Percentiles rank a stretch among this genome's conserved stretches.
phyloP scores from a whole-genome alignment of 139 green algal genomes.

The Yamagishiella unicocca region DNA sequence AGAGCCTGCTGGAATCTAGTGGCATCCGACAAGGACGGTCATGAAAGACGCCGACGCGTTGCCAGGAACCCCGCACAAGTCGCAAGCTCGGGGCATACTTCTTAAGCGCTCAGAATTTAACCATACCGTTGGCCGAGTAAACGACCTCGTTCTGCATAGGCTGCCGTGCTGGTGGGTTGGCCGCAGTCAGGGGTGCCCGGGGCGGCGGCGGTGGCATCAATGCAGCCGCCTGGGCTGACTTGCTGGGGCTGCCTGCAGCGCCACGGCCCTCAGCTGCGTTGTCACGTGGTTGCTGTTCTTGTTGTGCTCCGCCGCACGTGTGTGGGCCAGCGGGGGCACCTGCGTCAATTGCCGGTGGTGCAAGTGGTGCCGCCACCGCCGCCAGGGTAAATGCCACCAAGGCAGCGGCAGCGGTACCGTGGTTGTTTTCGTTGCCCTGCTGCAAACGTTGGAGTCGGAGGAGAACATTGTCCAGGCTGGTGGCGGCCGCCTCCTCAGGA shows the following conservation, averaged over 20 bases:
- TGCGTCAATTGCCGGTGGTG: background rate
- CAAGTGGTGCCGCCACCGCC: background rate
- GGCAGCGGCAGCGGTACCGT: background rate
- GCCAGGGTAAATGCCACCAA: background rate
- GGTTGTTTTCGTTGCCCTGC: background rate
- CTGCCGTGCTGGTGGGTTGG: background rate
- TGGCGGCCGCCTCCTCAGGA: background rate
- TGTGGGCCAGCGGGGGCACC: background rate
- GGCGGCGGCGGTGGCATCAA: constrained; percentile 20
- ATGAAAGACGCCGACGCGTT: too few relatives aligned
- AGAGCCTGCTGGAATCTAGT: too few relatives aligned
- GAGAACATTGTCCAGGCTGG: background rate
- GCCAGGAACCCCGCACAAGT: too few relatives aligned
- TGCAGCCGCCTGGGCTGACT: background rate
- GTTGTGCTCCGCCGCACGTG: background rate
- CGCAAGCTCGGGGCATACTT: too few relatives aligned
- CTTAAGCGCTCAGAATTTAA: background rate
- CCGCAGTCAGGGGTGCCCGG: background rate
- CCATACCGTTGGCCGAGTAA: constrained; percentile 35
- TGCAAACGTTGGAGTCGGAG: background rate
- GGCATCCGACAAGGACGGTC: background rate
- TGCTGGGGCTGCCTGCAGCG: background rate
- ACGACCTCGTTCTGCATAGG: constrained; percentile 6
- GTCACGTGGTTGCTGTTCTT: background rate
- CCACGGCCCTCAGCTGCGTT: background rate